Percentiles rank a stretch among this genome's conserved stretches.
Conservation (phyloP, 768 basidiomycete species). For the Naganishia kalamii region DNA sequence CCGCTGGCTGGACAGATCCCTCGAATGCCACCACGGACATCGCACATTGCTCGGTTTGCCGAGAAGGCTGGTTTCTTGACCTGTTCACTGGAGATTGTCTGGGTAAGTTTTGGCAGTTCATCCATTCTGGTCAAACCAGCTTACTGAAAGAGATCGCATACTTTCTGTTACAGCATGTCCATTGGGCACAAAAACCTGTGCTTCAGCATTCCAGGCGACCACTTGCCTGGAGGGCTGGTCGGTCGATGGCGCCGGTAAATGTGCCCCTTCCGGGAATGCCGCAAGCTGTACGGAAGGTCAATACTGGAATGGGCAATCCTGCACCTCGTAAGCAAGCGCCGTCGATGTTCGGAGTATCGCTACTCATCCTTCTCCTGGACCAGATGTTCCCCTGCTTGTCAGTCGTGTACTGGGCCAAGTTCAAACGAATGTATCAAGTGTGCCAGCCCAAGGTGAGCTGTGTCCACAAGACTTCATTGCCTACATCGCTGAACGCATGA, state of each 20-base stretch:
- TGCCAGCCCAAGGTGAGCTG: constrained; percentile 33
- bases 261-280: constrained; percentile 3
- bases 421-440: constrained; percentile 39
- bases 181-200: constrained; percentile 34
- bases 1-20: constrained; percentile 37
- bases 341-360: background rate
- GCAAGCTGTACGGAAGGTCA: constrained; percentile 32
- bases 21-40: background rate
- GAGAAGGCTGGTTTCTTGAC: constrained; percentile 34
- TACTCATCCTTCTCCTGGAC: too few species aligned
- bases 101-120: constrained; percentile 23
- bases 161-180: constrained; percentile 34
- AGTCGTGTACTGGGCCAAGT: constrained; percentile 38
- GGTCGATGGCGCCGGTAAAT: background rate
- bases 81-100: constrained; percentile 24
- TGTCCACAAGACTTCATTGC: background rate
- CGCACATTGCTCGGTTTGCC: constrained; percentile 33
- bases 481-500: background rate
- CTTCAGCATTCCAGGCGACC: background rate
- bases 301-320: constrained; percentile 33
- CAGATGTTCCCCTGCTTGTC: constrained; percentile 44
- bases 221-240: constrained; percentile 8
- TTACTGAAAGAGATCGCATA: background rate
- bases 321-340: constrained; percentile 31
- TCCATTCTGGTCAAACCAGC: background rate